A percentile compares a stretch with the other conserved stretches of the same genome.
Conservation (phyloP, 2,329 filamentous ascomycete species). For the Alternaria viburni region DNA sequence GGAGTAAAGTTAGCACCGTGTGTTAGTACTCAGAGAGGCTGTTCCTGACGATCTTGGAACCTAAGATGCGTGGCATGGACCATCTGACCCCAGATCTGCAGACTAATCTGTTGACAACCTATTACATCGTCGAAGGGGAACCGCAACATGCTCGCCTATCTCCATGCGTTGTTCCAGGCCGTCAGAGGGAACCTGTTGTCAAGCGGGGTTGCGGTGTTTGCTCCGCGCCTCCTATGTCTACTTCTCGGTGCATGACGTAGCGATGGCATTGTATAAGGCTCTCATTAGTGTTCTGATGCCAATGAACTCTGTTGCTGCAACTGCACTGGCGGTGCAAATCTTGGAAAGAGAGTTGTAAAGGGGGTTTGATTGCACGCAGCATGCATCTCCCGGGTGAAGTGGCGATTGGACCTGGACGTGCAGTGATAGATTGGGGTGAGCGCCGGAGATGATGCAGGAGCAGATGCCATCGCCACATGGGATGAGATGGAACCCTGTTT, state of each 20-base stretch:
- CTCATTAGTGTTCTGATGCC: background rate
- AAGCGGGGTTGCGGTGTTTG: background rate
- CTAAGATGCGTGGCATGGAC: background rate
- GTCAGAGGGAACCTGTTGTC: background rate
- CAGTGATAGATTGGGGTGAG: background rate
- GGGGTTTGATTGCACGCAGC: background rate
- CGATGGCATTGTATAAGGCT: background rate
- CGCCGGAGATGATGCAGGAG: background rate
- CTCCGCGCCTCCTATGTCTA: conserved; percentile 5
- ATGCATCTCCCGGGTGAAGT: background rate
- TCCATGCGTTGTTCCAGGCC: background rate
- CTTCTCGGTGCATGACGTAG: conserved; percentile 5
- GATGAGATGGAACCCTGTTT: background rate
- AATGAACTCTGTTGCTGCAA: background rate
- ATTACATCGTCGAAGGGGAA: background rate
- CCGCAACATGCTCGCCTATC: background rate
- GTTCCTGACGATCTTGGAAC: background rate
- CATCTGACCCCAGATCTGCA: background rate
- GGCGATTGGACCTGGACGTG: background rate
- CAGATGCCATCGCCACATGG: background rate
- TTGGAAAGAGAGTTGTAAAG: background rate
- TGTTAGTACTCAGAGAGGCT: background rate
- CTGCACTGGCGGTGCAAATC: background rate
- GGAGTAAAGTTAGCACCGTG: background rate
- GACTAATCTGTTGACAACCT: conserved; percentile 7